Base-by-base conservation (phyloP, 164 flowering plant genomes). In the Amborella trichopoda region DNA sequence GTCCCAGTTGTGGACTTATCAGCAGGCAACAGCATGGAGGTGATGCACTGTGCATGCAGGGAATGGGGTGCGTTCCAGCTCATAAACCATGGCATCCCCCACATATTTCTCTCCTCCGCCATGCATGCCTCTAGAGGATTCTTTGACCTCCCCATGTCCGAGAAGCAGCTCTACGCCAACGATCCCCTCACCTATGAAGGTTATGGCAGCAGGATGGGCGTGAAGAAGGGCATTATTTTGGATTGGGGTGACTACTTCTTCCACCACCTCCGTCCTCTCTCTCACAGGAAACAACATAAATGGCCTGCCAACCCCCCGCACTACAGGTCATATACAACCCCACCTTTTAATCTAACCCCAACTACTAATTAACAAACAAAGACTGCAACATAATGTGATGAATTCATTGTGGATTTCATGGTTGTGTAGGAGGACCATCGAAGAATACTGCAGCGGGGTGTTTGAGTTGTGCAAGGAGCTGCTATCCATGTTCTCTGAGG, bases 21-120 rank as follows among this genome's bases (percentile, higher is more conserved):
- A n/a, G n/a, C n/a, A n/a, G n/a, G n/a, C n/a, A n/a, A n/a, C n/a
- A n/a, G n/a, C n/a, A n/a, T n/a, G n/a, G n/a, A n/a, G n/a, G n/a
- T n/a, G n/a, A n/a, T n/a, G n/a, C n/a, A n/a, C n/a, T n/a, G n/a
- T 23, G 99, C 96, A 0, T 80, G 96, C 50, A 49, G 70, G 0
- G 78, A 76, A 11, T 84, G 96, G 96, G 96, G 96, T 0, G 87
- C 87, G 51, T 84, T 91, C 38, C 96, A 86, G 41, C 75, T 78
- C 6, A 48, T 84, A 4, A 84, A 82, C 68, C 98, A 91, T 43
- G 95, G 96, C 0, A 76, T 91, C 6, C 36, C 46, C 13, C 78
- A 58, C 0, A 64, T 70, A 0, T 48, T 87, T 24, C 58, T 91
- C 81, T 75, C 66, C 48, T 22, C 39, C 8, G 70, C 60, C 1